These are phyloP conservation scores for Fusarium austroafricanum DNA, from an alignment of 2,329 filamentous ascomycete species.

Conservation along the genomic window DNA sequence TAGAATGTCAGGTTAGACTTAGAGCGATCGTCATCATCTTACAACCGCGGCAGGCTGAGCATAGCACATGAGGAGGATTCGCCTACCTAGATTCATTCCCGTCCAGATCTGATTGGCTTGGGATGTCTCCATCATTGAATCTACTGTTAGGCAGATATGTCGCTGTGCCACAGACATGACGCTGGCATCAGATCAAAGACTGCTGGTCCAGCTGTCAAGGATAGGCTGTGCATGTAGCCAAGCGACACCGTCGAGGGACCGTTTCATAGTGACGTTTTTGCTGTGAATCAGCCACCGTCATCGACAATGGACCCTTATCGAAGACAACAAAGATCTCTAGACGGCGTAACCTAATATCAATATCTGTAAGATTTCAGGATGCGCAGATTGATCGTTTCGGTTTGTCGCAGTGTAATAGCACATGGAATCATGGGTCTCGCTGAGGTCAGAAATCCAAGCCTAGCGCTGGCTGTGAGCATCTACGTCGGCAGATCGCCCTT, in stretches of 20 bases:
- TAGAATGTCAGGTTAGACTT: conserved; percentile 16
- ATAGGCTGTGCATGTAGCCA: conserved; percentile 5
- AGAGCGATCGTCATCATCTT: conserved; percentile 19
- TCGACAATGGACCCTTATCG: conserved; percentile 14
- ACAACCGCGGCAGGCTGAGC: conserved; percentile 1
- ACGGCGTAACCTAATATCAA: too few relatives aligned
- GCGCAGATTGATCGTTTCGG: conserved; percentile 6
- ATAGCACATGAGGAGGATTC: conserved; percentile 16
- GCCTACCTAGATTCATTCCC: conserved; percentile 6
- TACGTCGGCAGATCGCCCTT: conserved; percentile 35
- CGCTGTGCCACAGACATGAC: conserved; percentile 44
- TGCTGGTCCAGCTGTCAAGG: background rate
- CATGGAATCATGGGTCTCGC: conserved; percentile 6
- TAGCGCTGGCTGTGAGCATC: conserved; percentile 11
- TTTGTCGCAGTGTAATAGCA: conserved; percentile 13
- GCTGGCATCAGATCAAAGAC: conserved; percentile 17
- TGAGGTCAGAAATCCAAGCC: conserved; percentile 22
- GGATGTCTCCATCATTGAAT: conserved; percentile 13
- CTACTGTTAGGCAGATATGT: conserved; percentile 21
- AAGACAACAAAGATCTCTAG: conserved; percentile 21
- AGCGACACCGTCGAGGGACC: conserved; percentile 26
- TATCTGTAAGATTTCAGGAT: too few relatives aligned
- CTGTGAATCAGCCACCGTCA: conserved; percentile 38
- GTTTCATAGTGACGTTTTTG: conserved; percentile 43
- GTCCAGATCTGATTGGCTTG: conserved; percentile 23